phyloP scores from a whole-genome alignment of 225 moss, liverwort and hornwort genomes.

The Physcomitrium patens region DNA sequence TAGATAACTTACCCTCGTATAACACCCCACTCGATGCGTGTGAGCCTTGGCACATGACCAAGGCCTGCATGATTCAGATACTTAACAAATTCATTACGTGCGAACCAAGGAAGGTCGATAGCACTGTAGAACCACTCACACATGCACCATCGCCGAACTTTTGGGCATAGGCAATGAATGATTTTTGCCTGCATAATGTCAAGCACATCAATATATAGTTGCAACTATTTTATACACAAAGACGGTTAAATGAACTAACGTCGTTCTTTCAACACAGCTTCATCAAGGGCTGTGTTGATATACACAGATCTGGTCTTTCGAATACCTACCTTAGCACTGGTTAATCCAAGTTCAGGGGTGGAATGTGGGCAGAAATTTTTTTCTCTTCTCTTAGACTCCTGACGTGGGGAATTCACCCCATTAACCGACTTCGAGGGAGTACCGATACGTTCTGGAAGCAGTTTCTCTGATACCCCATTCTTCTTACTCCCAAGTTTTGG shows the following conservation, averaged over 20 bases:
- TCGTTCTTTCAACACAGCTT: slow-evolving; percentile 3
- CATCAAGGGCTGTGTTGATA: slow-evolving; percentile 11
- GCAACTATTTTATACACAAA: slow-evolving; percentile 15
- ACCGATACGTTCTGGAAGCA: slow-evolving; percentile 31
- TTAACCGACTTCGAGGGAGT: slow-evolving; percentile 37
- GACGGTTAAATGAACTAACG: neutral
- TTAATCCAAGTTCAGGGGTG: slow-evolving; percentile 75
- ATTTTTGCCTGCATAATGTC: slow-evolving; percentile 76
- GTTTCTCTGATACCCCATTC: slow-evolving; percentile 81
- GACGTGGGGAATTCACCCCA: slow-evolving; percentile 36
- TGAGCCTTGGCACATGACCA: slow-evolving; percentile 98
- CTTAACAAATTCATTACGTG: slow-evolving; percentile 98
- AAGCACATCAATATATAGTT: slow-evolving; percentile 20
- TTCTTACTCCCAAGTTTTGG: slow-evolving; percentile 89
- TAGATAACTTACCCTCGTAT: slow-evolving; percentile 77
- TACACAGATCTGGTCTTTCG: slow-evolving; percentile 11
- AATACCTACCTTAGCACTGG: slow-evolving; percentile 74
- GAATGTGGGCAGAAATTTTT: slow-evolving; percentile 77
- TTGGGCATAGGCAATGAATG: slow-evolving; percentile 91
- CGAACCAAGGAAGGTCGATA: slow-evolving; percentile 99
- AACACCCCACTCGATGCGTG: slow-evolving; percentile 97
- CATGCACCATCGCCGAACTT: slow-evolving; percentile 95
- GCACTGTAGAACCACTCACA: slow-evolving; percentile 99
- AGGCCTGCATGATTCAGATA: slow-evolving; percentile 99
- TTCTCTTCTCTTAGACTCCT: slow-evolving; percentile 58